phyloP scores from a whole-genome alignment of 2,329 filamentous ascomycete species.

The Exophiala calicioides region DNA sequence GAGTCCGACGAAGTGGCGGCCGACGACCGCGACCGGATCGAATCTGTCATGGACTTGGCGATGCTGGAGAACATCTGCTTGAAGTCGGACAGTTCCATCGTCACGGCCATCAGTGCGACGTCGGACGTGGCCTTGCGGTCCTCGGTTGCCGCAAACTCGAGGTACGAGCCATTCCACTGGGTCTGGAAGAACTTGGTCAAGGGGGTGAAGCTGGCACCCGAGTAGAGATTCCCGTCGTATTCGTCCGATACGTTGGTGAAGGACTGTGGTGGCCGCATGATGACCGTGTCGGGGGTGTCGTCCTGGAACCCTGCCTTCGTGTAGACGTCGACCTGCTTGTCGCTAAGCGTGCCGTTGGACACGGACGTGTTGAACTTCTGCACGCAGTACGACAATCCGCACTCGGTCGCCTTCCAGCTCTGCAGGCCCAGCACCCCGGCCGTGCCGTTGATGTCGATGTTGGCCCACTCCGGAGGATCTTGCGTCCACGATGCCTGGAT shows the following conservation, averaged over 20 bases:
- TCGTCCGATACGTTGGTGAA: no score
- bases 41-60: not conserved
- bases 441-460: conserved; percentile 2
- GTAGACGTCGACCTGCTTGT: no score
- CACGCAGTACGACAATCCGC: no score
- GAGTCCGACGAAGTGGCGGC: not conserved
- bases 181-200: no score
- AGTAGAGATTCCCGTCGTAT: no score
- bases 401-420: conserved; percentile 1
- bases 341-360: not conserved
- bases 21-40: not conserved
- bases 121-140: not conserved
- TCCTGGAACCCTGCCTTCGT: no score
- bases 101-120: no score
- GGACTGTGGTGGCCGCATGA: no score
- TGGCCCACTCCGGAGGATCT: not conserved
- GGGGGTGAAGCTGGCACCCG: no score
- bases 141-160: no score
- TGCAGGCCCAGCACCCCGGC: conserved; percentile 1
- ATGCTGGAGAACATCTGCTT: conserved; percentile 1
- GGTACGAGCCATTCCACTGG: no score
- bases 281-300: no score
- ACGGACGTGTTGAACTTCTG: conserved; percentile 4
- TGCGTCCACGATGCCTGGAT: conserved; percentile 5
- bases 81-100: conserved; percentile 4